Evolutionary conservation across 352 stramenopile species (phyloP).

Genomic region (Pythium apleroticum): DNA sequence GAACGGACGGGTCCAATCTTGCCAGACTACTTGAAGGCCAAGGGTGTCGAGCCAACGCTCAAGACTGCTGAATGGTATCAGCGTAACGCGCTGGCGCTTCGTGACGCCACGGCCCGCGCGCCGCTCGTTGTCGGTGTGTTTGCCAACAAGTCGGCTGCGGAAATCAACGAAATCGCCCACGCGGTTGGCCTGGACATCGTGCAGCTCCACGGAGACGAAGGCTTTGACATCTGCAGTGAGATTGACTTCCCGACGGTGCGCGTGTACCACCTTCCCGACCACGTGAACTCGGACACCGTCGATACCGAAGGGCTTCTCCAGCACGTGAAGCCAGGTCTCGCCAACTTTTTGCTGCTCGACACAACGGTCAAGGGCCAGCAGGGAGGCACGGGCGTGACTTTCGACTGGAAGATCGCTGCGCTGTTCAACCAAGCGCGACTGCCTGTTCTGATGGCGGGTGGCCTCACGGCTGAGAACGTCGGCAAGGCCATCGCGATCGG

Average conservation of each 20-base stretch:
- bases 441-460: slow-evolving; percentile 96
- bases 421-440: slow-evolving; percentile 89
- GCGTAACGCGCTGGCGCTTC: slow-evolving; percentile 60
- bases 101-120: slow-evolving; percentile 64
- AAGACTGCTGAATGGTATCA: slow-evolving; percentile 78
- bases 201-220: slow-evolving; percentile 97
- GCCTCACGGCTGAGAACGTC: slow-evolving; percentile 94
- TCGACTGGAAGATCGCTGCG: slow-evolving; percentile 96
- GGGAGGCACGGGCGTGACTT: slow-evolving; percentile 92
- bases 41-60: slow-evolving; percentile 29
- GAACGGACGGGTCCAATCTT: slow-evolving; percentile 83
- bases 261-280: slow-evolving; percentile 93
- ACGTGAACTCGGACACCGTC: slow-evolving; percentile 63
- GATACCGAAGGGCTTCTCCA: slow-evolving; percentile 74
- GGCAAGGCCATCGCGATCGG: slow-evolving; percentile 80
- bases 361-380: slow-evolving; percentile 94
- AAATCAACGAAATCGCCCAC: slow-evolving; percentile 88
- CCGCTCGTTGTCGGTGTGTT: slow-evolving; percentile 96
- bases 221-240: slow-evolving; percentile 83
- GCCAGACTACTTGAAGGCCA: slow-evolving; percentile 37
- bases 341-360: slow-evolving; percentile 94
- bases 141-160: slow-evolving; percentile 93
- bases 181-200: slow-evolving; percentile 95
- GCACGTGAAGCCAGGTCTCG: slow-evolving; percentile 56
- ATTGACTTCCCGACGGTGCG: slow-evolving; percentile 90